Evolutionary conservation across 129 eudicot genomes (phyloP).

Genomic region (Smallanthus sonchifolius): DNA sequence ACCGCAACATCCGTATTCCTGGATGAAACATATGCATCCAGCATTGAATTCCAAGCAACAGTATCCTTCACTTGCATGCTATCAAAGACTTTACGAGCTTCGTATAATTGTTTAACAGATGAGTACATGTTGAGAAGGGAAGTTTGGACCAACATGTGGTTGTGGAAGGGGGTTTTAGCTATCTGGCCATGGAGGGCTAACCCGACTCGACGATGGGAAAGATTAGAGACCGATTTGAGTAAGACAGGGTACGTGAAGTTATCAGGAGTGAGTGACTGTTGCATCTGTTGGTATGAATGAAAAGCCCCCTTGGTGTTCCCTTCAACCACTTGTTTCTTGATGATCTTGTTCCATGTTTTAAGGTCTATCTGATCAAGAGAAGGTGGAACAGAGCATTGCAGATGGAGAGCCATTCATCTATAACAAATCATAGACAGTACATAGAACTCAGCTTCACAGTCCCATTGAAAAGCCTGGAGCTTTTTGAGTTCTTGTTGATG

Average conservation of each 20-base stretch:
- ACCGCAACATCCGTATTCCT: slow-evolving; percentile 29
- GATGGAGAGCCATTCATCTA: slow-evolving; percentile 29
- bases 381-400: slow-evolving; percentile 23
- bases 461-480: neutral
- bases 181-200: slow-evolving; percentile 47
- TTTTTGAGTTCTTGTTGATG: neutral
- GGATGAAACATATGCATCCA: slow-evolving; percentile 38
- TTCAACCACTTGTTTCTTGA: slow-evolving; percentile 37
- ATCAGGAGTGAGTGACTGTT: slow-evolving; percentile 30
- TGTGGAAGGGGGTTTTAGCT: slow-evolving; percentile 23
- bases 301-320: slow-evolving; percentile 34
- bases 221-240: slow-evolving; percentile 37
- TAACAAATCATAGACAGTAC: neutral
- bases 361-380: slow-evolving; percentile 20
- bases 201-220: slow-evolving; percentile 23
- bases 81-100: slow-evolving; percentile 37
- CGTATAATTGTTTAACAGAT: neutral
- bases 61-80: slow-evolving; percentile 31
- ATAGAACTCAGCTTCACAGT: neutral
- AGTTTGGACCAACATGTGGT: slow-evolving; percentile 41
- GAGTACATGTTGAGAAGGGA: slow-evolving; percentile 48
- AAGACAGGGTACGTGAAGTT: slow-evolving; percentile 51
- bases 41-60: slow-evolving; percentile 50
- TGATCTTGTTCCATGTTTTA: slow-evolving; percentile 42
- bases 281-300: slow-evolving; percentile 37